These are phyloP conservation scores for Ustilago nuda DNA, from an alignment of 1,284 basidiomycete species.

Conservation along the genomic window DNA sequence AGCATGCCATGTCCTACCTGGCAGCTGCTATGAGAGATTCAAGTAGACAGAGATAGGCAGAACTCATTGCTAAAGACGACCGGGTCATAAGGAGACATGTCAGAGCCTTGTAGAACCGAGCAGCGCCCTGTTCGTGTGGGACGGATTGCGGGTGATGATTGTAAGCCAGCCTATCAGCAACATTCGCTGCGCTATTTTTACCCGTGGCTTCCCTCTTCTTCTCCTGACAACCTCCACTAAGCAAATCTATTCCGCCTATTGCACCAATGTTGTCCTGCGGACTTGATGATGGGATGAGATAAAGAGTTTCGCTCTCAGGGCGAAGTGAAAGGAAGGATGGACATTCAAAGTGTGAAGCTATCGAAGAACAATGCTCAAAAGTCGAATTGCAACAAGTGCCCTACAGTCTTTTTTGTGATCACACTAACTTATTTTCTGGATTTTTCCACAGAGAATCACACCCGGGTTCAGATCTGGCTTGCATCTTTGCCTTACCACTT, in stretches of 20 bases:
- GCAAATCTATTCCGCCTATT: too few relatives aligned
- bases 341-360: neutral
- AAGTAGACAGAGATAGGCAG: neutral
- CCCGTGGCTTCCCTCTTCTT: neutral
- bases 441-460: neutral
- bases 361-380: too few relatives aligned
- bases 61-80: neutral
- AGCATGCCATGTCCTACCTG: too few relatives aligned
- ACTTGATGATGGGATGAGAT: too few relatives aligned
- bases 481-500: constrained; percentile 7
- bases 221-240: neutral
- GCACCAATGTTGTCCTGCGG: too few relatives aligned
- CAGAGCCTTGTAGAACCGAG: neutral
- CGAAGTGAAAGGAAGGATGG: neutral
- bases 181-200: neutral
- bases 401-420: neutral
- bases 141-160: neutral
- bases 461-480: constrained; percentile 6
- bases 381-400: too few relatives aligned
- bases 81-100: neutral
- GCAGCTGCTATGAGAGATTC: too few relatives aligned
- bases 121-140: neutral
- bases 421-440: neutral
- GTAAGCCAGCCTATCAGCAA: neutral
- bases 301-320: neutral